Conservation (phyloP, 148 eudicot genomes). For the Spergularia bocconei region DNA sequence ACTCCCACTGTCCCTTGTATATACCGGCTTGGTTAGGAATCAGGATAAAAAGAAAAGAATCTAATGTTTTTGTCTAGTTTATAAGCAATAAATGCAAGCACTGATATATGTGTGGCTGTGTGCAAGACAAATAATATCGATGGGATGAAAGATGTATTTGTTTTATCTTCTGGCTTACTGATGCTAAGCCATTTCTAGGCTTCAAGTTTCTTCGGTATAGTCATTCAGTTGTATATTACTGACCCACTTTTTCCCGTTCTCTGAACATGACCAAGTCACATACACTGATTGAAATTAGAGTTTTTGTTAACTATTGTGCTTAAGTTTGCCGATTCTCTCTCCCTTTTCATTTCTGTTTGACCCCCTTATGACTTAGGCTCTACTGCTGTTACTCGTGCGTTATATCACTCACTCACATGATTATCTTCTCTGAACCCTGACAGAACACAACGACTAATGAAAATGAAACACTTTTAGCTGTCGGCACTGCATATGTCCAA, state of each 20-base stretch:
- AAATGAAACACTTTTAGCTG: conserved; percentile 88
- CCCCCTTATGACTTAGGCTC: neutral
- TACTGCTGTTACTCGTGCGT: neutral
- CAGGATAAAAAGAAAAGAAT: too few relatives aligned
- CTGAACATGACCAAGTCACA: neutral
- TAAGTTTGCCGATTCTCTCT: neutral
- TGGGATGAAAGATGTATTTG: neutral
- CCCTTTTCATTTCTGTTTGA: neutral
- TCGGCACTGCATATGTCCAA: conserved; percentile 97
- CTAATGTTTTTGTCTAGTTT: too few relatives aligned
- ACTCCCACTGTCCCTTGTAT: too few relatives aligned
- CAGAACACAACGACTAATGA: conserved; percentile 82
- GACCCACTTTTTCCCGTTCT: neutral
- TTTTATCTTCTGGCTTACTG: conserved; percentile 3
- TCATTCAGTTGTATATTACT: neutral
- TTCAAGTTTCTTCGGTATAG: conserved; percentile 2
- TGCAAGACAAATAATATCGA: too few relatives aligned
- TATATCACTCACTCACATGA: neutral
- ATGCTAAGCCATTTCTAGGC: neutral
- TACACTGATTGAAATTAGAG: neutral
- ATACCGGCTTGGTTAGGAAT: too few relatives aligned
- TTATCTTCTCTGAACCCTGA: conserved; percentile 21
- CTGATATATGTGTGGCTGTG: too few relatives aligned
- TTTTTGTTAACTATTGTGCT: neutral
- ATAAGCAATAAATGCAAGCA: too few relatives aligned